phyloP scores from a whole-genome alignment of 1,284 basidiomycete genomes.

The Puccinia triticina region DNA sequence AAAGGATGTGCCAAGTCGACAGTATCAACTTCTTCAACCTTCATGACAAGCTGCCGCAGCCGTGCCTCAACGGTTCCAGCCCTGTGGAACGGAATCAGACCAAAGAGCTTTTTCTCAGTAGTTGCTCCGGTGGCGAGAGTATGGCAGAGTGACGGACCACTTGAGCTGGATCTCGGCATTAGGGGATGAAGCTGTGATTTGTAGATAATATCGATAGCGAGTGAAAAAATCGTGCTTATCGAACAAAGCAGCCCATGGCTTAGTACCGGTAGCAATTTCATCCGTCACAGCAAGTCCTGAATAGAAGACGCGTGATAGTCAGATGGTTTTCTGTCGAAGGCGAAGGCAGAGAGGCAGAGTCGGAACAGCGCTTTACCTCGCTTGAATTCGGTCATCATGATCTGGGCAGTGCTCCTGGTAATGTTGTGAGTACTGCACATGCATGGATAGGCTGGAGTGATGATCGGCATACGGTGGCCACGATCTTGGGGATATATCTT shows the following conservation, averaged over 20 bases:
- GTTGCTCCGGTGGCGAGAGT: slow-evolving; percentile 31
- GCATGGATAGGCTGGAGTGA: slow-evolving; percentile 98
- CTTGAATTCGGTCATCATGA: slow-evolving; percentile 95
- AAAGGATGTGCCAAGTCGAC: slow-evolving; percentile 91
- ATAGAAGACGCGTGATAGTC: slow-evolving; percentile 1
- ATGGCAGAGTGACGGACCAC: slow-evolving; percentile 69
- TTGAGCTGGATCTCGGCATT: slow-evolving; percentile 84
- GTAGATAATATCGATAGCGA: slow-evolving; percentile 96
- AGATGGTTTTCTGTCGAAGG: background rate
- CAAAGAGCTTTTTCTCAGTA: slow-evolving; percentile 39
- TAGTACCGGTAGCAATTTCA: slow-evolving; percentile 79
- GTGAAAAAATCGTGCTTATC: slow-evolving; percentile 94
- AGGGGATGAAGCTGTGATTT: slow-evolving; percentile 89
- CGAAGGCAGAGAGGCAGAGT: background rate
- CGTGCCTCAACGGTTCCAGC: slow-evolving; percentile 95
- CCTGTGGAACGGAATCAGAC: slow-evolving; percentile 63
- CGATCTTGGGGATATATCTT: slow-evolving; percentile 90
- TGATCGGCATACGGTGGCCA: slow-evolving; percentile 98
- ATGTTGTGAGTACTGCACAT: slow-evolving; percentile 99
- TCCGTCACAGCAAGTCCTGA: slow-evolving; percentile 62
- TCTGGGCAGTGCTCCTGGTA: slow-evolving; percentile 89
- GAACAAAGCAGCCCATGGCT: slow-evolving; percentile 90
- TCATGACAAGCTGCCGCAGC: slow-evolving; percentile 93
- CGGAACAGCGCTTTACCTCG: slow-evolving; percentile 67
- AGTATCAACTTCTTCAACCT: slow-evolving; percentile 91